Conservation (phyloP, 169 alveolate genomes). For the Sarcocystis neurona region DNA sequence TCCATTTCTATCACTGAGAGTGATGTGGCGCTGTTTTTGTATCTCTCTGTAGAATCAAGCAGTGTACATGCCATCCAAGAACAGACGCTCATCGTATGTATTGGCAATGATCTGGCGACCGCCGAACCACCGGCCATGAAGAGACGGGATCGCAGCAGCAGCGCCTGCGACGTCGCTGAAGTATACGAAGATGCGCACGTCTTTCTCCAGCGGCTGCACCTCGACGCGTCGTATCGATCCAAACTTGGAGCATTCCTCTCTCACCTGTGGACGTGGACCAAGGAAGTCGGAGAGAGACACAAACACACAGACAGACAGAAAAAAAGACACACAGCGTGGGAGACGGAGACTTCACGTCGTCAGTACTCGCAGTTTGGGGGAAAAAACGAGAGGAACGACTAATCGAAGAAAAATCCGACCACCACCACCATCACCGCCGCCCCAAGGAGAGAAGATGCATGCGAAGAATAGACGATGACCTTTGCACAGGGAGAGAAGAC, state of each 20-base stretch:
- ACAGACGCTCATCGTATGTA: conserved; percentile 45
- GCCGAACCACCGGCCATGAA: conserved; percentile 74
- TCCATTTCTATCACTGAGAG: too few relatives aligned
- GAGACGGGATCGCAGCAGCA: conserved; percentile 68
- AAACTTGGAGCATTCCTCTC: conserved; percentile 67
- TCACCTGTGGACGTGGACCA: neutral
- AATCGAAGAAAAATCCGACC: too few relatives aligned
- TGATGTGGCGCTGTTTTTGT: too few relatives aligned
- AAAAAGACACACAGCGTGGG: neutral
- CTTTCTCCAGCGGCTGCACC: conserved; percentile 47
- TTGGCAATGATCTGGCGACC: conserved; percentile 68
- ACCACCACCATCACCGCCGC: too few relatives aligned
- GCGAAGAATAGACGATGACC: too few relatives aligned
- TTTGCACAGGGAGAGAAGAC: too few relatives aligned
- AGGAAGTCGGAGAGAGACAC: too few relatives aligned
- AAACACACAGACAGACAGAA: neutral
- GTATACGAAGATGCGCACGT: conserved; percentile 68
- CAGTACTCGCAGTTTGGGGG: neutral
- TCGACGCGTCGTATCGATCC: conserved; percentile 68
- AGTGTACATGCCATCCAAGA: neutral
- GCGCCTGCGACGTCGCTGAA: conserved; percentile 67
- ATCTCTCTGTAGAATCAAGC: too few relatives aligned
- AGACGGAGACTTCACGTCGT: neutral
- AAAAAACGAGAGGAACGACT: too few relatives aligned
- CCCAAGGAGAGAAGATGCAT: too few relatives aligned